Evolutionary conservation across 148 eudicot species (phyloP).

Genomic region (Chenopodium formosanum): DNA sequence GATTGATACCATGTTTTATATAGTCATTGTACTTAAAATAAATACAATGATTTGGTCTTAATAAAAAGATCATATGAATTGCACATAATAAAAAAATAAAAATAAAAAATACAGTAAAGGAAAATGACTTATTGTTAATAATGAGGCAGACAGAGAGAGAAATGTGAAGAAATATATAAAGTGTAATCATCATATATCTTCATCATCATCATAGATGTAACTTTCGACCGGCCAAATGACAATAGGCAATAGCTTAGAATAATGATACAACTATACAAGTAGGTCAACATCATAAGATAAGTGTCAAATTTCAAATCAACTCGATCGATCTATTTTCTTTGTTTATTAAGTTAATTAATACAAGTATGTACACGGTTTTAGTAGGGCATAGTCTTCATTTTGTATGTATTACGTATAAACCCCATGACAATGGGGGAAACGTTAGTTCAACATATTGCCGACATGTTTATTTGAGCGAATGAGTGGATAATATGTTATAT

Average conservation of each 20-base stretch:
- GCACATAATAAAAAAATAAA: no score
- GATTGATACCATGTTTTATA: no score
- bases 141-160: no score
- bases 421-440: neutral
- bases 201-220: neutral
- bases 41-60: no score
- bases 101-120: no score
- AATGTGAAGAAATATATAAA: no score
- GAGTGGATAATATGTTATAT: neutral
- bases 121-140: no score
- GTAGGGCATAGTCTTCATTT: neutral
- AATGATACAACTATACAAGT: neutral
- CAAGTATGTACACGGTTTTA: neutral
- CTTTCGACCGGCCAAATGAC: neutral
- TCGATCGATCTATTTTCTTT: neutral
- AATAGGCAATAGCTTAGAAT: neutral
- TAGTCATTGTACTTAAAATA: no score
- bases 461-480: neutral
- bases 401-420: neutral
- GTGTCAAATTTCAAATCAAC: neutral
- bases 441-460: neutral
- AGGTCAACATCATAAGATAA: neutral
- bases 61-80: no score
- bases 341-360: neutral
- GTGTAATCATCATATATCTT: no score